Evolutionary conservation across 169 alveolate genomes (phyloP).

Genomic region (Plasmodium reichenowi): DNA sequence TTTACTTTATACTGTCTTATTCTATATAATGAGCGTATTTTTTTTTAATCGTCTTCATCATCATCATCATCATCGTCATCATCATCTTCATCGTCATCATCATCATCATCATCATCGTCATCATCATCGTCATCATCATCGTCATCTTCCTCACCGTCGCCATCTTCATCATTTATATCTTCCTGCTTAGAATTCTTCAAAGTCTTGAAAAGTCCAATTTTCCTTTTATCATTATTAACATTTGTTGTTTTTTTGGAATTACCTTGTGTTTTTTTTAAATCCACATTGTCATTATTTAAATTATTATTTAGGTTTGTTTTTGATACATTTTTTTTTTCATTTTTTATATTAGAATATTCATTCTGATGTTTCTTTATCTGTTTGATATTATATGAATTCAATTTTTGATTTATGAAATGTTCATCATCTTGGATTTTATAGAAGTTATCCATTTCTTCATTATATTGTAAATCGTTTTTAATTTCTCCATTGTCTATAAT

Average conservation of each 20-base stretch:
- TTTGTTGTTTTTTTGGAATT: no score
- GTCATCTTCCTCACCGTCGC: not conserved
- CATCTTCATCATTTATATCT: not conserved
- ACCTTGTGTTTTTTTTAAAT: not conserved
- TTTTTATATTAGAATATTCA: not conserved
- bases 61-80: not conserved
- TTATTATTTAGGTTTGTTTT: not conserved
- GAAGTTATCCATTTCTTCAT: slow-evolving; percentile 22
- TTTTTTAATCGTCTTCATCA: not conserved
- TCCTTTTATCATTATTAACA: no score
- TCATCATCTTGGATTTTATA: slow-evolving; percentile 16
- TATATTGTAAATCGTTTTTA: slow-evolving; percentile 36
- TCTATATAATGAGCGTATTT: not conserved
- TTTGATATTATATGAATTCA: not conserved
- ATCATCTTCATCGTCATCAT: not conserved
- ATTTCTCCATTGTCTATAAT: slow-evolving; percentile 58
- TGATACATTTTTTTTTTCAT: not conserved
- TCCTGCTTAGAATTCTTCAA: not conserved
- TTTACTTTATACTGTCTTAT: no score
- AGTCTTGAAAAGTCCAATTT: not conserved
- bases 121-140: not conserved
- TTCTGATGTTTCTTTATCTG: not conserved
- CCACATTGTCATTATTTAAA: not conserved
- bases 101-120: not conserved
- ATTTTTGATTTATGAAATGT: not conserved